Conservation (phyloP, 2,329 filamentous ascomycete species). For the Claviceps fusiformis region DNA sequence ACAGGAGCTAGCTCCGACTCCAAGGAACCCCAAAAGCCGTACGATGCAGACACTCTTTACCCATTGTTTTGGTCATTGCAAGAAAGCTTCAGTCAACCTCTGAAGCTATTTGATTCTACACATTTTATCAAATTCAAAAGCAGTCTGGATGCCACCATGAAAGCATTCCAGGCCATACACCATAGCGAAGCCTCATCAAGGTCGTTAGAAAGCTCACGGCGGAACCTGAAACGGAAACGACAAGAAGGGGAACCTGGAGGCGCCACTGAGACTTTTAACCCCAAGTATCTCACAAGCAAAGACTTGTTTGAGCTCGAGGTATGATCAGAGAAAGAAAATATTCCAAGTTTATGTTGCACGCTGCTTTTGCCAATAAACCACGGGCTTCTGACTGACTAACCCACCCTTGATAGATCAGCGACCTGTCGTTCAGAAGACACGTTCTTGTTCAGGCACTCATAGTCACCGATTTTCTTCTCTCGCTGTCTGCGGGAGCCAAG, state of each 20-base stretch:
- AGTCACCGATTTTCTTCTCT: slow-evolving; percentile 88
- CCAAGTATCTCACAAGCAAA: slow-evolving; percentile 94
- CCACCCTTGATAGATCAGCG: slow-evolving; percentile 51
- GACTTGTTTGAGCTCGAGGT: slow-evolving; percentile 94
- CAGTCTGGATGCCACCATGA: slow-evolving; percentile 54
- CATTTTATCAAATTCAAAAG: slow-evolving; percentile 72
- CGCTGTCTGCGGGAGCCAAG: slow-evolving; percentile 69
- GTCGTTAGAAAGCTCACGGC: slow-evolving; percentile 47
- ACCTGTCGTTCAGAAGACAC: slow-evolving; percentile 86
- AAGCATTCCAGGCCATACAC: slow-evolving; percentile 37
- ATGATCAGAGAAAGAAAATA: slow-evolving; percentile 12
- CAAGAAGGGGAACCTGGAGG: slow-evolving; percentile 40
- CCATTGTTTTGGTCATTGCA: slow-evolving; percentile 91
- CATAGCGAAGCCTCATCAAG: slow-evolving; percentile 37
- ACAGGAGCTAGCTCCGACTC: slow-evolving; percentile 30
- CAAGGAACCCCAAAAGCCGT: slow-evolving; percentile 35
- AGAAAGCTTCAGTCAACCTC: slow-evolving; percentile 81
- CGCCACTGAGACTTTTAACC: slow-evolving; percentile 53
- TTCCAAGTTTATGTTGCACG: not conserved
- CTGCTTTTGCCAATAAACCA: not conserved
- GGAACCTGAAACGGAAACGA: slow-evolving; percentile 58
- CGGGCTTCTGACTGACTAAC: not conserved
- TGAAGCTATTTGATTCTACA: slow-evolving; percentile 58
- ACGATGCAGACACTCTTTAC: slow-evolving; percentile 65
- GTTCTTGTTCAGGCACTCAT: slow-evolving; percentile 93